Conservation (phyloP, 768 basidiomycete genomes). For the Rhodotorula sphaerocarpa region DNA sequence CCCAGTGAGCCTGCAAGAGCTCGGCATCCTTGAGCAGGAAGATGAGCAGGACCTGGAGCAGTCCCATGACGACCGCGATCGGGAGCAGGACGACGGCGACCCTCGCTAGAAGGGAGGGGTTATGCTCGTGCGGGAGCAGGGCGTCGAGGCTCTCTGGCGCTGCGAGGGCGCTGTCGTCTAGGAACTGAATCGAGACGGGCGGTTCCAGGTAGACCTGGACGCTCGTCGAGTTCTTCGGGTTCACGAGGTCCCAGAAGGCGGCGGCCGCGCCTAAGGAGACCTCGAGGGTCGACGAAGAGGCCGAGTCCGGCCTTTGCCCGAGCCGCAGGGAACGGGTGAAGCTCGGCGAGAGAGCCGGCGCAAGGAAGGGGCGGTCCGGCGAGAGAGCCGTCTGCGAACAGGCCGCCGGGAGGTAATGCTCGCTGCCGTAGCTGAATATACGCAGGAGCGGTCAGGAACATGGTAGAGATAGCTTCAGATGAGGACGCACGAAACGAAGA, state of each 20-base stretch:
- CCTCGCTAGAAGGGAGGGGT: conserved; percentile 47
- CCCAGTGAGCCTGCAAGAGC: conserved; percentile 69
- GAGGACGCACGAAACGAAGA: conserved; percentile 4
- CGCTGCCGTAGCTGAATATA: conserved; percentile 35
- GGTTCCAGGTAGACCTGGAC: conserved; percentile 71
- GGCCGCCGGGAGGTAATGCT: conserved; percentile 37
- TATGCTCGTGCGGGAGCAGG: not conserved
- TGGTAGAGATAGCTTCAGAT: conserved; percentile 49
- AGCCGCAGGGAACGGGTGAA: conserved; percentile 10
- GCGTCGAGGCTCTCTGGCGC: conserved; percentile 13
- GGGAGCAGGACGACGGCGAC: conserved; percentile 64
- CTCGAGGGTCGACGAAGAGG: conserved; percentile 48
- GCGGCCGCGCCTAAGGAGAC: conserved; percentile 10
- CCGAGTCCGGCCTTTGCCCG: conserved; percentile 8
- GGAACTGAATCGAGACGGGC: conserved; percentile 67
- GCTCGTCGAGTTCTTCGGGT: conserved; percentile 57
- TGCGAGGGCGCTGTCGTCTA: conserved; percentile 33
- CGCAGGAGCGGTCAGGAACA: not conserved
- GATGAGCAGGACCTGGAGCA: conserved; percentile 66
- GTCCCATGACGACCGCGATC: conserved; percentile 64
- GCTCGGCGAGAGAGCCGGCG: conserved; percentile 17
- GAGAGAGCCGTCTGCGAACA: conserved; percentile 34
- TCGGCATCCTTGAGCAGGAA: conserved; percentile 88
- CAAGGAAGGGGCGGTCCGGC: conserved; percentile 30
- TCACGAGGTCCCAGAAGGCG: conserved; percentile 67